Base-by-base conservation (phyloP, 768 basidiomycete species). In the Chiua virens region DNA sequence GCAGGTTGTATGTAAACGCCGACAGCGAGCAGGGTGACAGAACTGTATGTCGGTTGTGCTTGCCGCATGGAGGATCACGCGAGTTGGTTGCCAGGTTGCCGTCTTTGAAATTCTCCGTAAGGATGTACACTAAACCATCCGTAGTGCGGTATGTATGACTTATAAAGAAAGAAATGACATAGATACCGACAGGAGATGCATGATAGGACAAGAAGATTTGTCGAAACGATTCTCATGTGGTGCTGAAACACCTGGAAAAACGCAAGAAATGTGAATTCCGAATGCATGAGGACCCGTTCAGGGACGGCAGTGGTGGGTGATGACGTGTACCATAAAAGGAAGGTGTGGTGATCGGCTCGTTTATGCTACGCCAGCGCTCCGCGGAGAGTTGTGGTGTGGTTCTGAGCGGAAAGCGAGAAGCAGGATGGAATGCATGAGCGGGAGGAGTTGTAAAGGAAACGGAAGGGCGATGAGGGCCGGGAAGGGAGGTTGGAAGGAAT, bases 201-300 rank as follows among this genome's bases (percentile, higher is more conserved):
- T 32, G 34, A 17, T 17, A 3, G 15, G 34, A 32, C 32, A 8
- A 17, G 30, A 30, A 30, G 34, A 17, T 34, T 34, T 17, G 15
- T 17, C 34, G 34, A 13, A 28, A 30, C 30, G 8, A n/a, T 48
- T 49, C 49, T 18, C 50, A 57, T 35, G 52, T 21, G 39, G 15
- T 61, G 44, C 42, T 53, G 62, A 54, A 57, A 64, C 63, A n/a
- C 11, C 25, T 14, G 34, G 34, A 34, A 15, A n/a, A 13, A 30
- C 13, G 30, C 30, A 30, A 30, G 30, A 34, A 15, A 4, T 21
- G 39, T 17, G 45, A 45, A 38, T 41, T 47, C 28, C 42, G 41
- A 32, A 30, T n/a, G 23, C 55, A 54, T 18, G 50, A 63, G 62
- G 50, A 59, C 50, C 45, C 45, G 49, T 53, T 60, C 63, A 64